phyloP scores from a whole-genome alignment of 108 stramenopile species.

The Cyclotella atomus region DNA sequence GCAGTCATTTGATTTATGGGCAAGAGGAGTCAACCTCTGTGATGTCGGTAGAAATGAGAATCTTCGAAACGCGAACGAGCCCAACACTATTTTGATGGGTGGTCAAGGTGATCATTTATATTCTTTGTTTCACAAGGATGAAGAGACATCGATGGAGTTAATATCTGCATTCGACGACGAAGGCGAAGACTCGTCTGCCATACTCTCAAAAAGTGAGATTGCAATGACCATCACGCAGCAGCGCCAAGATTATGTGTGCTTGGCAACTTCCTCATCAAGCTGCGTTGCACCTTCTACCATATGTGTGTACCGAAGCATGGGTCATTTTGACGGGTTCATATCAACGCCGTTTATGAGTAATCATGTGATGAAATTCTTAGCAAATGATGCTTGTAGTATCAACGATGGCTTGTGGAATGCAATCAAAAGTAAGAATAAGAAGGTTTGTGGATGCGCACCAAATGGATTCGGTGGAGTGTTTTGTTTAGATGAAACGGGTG shows the following conservation, averaged over 20 bases:
- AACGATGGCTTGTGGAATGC: constrained; percentile 6
- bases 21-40: constrained; percentile 20
- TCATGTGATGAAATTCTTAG: constrained; percentile 8
- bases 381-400: constrained; percentile 3
- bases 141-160: neutral
- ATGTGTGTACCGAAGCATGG: constrained; percentile 6
- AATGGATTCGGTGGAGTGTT: constrained; percentile 9
- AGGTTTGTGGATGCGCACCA: constrained; percentile 2
- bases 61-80: neutral
- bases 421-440: neutral
- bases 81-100: neutral
- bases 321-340: constrained; percentile 5
- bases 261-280: neutral
- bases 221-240: neutral
- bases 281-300: neutral
- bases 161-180: neutral
- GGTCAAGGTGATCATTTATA: constrained; percentile 5
- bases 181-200: neutral
- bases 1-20: constrained; percentile 30
- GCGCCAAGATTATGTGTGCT: neutral
- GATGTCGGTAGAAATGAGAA: neutral
- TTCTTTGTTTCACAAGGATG: neutral
- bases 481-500: constrained; percentile 10
- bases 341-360: constrained; percentile 8
- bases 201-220: neutral